Base-by-base conservation (phyloP, 2,329 filamentous ascomycete genomes). In the Sclerotinia borealis region DNA sequence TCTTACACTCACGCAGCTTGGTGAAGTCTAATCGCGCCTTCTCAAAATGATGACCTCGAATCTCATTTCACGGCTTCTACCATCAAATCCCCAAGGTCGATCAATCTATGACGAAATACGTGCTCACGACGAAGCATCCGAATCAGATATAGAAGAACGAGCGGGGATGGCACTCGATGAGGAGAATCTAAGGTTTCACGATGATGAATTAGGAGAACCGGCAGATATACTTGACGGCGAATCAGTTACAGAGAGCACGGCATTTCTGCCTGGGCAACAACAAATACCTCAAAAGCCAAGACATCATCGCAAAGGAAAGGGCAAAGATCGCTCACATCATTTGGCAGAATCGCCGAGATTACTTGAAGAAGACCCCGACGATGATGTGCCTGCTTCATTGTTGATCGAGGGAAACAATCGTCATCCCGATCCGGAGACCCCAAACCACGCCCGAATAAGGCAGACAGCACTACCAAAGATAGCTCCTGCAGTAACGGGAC, bases 331-430 rank as follows among this genome's bases (percentile, higher is more conserved):
- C 27, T 68, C 68, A 19, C 70, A 70, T 50, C 72, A 68, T 69
- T 41, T 72, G 6, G 65, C 71, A 22, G 70, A 72, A 55, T 75
- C 73, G 29, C 74, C 74, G 5, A 71, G 74, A 55, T 54, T 75
- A 27, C 64, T 75, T 17, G 68, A 70, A 31, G 74, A 74, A 47
- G 74, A 75, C 59, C 67, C 65, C 3, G 74, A 75, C 58, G 74
- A 87, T 61, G 85, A 88, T 69, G 85, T 88, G 0, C 86, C 86
- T 0, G 83, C 81, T 22, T 89, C 86, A 3, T 76, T 89, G 22
- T 73, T 89, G 22, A 81, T 89, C 25, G 86, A 89, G 71, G 77
- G 75, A 5, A 79, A 80, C 54, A 75, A 77, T n/a, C 54, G 54
- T 19, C 68, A 64, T 58, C 58, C 63, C 61, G 71, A 63, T 31